These are phyloP conservation scores for Phytopythium cucurbitacearum DNA, from an alignment of 352 stramenopile genomes.

Conservation along the genomic window DNA sequence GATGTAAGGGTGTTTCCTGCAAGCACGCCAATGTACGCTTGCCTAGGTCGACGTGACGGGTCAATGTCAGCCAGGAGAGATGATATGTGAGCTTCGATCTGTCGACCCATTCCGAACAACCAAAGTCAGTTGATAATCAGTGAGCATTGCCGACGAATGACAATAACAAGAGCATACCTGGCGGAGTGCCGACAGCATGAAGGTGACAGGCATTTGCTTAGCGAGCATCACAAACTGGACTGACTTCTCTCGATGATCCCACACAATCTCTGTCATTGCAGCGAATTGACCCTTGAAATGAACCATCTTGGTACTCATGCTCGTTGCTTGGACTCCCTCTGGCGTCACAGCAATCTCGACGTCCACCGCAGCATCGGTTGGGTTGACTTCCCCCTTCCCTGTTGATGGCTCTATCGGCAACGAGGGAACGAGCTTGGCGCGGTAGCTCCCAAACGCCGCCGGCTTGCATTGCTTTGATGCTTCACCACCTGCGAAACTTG, in stretches of 20 bases:
- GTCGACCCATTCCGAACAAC: neutral
- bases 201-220: slow-evolving; percentile 20
- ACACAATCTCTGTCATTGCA: slow-evolving; percentile 56
- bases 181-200: slow-evolving; percentile 39
- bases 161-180: slow-evolving; percentile 8
- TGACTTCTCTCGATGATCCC: slow-evolving; percentile 61
- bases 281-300: slow-evolving; percentile 37
- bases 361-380: too few relatives aligned
- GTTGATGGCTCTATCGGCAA: too few relatives aligned
- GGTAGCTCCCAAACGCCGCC: too few relatives aligned
- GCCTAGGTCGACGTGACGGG: slow-evolving; percentile 27
- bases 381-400: too few relatives aligned
- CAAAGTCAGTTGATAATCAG: neutral
- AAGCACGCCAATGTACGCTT: slow-evolving; percentile 65
- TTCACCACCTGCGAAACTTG: too few relatives aligned
- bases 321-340: neutral
- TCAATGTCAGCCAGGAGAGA: slow-evolving; percentile 20
- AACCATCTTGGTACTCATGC: neutral
- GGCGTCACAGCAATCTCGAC: neutral
- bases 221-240: slow-evolving; percentile 42
- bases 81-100: slow-evolving; percentile 44
- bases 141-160: neutral
- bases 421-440: too few relatives aligned
- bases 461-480: too few relatives aligned
- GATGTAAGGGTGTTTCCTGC: slow-evolving; percentile 54